These are phyloP conservation scores for Carex littledalei DNA, from an alignment of 176 grass and related monocot genomes.

Conservation along the genomic window DNA sequence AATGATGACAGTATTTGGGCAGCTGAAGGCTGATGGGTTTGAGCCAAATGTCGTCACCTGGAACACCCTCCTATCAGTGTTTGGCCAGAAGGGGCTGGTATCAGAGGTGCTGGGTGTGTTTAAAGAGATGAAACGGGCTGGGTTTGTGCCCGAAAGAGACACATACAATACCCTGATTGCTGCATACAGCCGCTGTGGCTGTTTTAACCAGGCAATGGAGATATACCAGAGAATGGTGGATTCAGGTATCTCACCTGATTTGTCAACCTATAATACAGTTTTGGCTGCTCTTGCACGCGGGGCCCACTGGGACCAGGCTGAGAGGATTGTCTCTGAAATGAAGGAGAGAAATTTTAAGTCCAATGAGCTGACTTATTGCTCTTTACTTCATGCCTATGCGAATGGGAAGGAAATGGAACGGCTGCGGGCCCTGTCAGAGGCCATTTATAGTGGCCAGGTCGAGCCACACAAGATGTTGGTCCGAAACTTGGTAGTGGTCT, in stretches of 20 bases:
- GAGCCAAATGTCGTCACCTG: constrained; percentile 69
- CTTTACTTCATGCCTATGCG: constrained; percentile 86
- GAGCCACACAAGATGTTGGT: constrained; percentile 54
- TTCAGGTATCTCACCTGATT: constrained; percentile 63
- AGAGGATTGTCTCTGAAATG: constrained; percentile 80
- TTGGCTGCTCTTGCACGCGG: constrained; percentile 70
- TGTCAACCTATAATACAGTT: constrained; percentile 78
- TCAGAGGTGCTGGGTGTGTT: constrained; percentile 74
- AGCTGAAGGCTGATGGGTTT: constrained; percentile 51
- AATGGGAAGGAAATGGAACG: constrained; percentile 64
- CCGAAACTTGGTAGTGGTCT: constrained; percentile 77
- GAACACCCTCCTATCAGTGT: constrained; percentile 76
- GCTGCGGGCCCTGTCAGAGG: constrained; percentile 53
- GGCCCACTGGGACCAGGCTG: constrained; percentile 61
- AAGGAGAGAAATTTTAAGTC: constrained; percentile 59
- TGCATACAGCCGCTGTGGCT: constrained; percentile 90
- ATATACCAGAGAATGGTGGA: constrained; percentile 89
- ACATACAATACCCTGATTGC: constrained; percentile 88
- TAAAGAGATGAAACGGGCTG: constrained; percentile 91
- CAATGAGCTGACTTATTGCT: constrained; percentile 80
- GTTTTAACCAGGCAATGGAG: constrained; percentile 79
- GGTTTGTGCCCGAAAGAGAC: constrained; percentile 78
- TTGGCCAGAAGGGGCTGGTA: constrained; percentile 85
- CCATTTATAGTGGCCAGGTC: constrained; percentile 64
- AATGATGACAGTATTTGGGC: constrained; percentile 78